Evolutionary conservation across 148 eudicot species (phyloP), one percentile per base, ranked within the genome.

Genomic region (Bassia scoparia): DNA sequence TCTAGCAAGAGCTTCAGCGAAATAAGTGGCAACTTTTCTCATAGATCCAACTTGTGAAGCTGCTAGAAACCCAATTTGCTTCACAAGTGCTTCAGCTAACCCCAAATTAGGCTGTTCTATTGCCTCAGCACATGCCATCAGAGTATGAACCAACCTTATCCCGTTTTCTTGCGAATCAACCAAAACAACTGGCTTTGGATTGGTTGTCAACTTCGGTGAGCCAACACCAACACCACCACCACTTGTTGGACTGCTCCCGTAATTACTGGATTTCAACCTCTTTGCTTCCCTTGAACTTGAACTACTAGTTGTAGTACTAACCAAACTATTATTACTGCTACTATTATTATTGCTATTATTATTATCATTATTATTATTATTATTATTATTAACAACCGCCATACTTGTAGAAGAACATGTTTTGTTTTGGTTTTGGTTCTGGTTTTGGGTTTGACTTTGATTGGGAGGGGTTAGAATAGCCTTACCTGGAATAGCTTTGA

Each of bases 51-150:
- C 82, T 62, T 91, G 98, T 0, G 97, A 89, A 4, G 77, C 89
- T 0, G 97, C 96, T 1, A 95, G 67, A 0, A 84, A 31, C 3
- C 96, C 84, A 9, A 94, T 77, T 67, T 89, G 89, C 30, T 91
- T 94, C 41, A 94, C 90, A 26, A 91, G 41, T 1, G 96, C 87
- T 24, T 88, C 98, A 0, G 92, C 97, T 18, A 87, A 65, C 2
- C 75, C 81, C 55, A 86, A 38, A 53, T 91, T 84, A 0, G 83
- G 84, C 2, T 73, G 77, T 34, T 91, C 91, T 3, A 95, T 86
- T 3, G 97, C 93, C 72, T 89, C 93, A 0, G 97, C 98, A 69
- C 98, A 95, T 2, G 96, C 97, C 88, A 95, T 88, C 37, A 95
- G 50, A 12, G 93, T 80, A 71, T 95, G 98, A 0, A 93, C 98